Percentiles rank a stretch among this genome's conserved stretches.
Conservation (phyloP, 176 grass and related monocot genomes). For the Carex littledalei region DNA sequence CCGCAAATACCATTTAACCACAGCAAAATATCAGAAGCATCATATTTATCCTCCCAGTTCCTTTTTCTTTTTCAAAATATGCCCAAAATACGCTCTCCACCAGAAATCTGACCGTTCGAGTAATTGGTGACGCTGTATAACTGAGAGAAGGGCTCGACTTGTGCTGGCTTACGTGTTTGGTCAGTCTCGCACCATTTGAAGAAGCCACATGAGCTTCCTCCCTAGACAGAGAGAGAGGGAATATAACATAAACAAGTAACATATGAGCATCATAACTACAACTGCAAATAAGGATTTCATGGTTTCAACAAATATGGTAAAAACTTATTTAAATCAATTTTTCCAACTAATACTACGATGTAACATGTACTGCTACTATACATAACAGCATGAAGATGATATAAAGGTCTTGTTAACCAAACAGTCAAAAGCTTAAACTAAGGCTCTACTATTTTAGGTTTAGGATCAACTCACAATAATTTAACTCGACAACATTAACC, state of each 20-base stretch:
- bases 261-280: neutral
- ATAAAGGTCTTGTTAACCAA: neutral
- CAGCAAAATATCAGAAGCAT: neutral
- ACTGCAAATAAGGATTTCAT: neutral
- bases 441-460: neutral
- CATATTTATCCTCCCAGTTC: neutral
- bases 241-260: neutral
- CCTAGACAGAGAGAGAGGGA: conserved; percentile 13
- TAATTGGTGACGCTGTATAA: conserved; percentile 17
- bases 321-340: neutral
- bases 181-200: conserved; percentile 67
- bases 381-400: neutral
- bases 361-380: neutral
- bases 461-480: neutral
- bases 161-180: conserved; percentile 24
- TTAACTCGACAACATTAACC: neutral
- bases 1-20: neutral
- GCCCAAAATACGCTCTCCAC: neutral
- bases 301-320: neutral
- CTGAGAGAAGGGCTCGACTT: conserved; percentile 20
- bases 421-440: neutral
- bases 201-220: conserved; percentile 53
- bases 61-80: neutral
- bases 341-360: neutral
- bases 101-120: conserved; percentile 28